Evolutionary conservation across 2,329 filamentous ascomycete genomes (phyloP), one percentile per base, ranked within the genome.

Genomic region (Gnomoniopsis sp.): DNA sequence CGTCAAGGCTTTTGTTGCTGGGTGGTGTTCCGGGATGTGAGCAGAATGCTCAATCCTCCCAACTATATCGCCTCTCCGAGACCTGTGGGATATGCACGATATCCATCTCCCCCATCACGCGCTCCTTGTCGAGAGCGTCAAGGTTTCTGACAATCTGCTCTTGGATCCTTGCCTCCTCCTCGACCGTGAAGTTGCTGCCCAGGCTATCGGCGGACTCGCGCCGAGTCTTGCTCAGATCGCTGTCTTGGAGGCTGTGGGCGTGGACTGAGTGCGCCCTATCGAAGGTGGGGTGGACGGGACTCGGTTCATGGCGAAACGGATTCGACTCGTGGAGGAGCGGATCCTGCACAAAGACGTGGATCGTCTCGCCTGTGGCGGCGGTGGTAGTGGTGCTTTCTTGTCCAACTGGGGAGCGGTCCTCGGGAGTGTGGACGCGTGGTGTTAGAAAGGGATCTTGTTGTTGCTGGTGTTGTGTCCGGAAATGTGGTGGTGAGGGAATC

Each of bases 131-230:
- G 38, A 62, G 54, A 53, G 59, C 59, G 26, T 49, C 59, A 19
- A 62, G 60, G 49, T 62, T 62, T 47, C 50, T 59, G 52, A 57
- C 53, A 50, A 70, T 55, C 57, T 62, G 60, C 22, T 47, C 62
- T 52, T 62, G 56, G 38, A 62, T 60, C 54, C 50, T 63, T 50
- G 30, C 69, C 60, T 80, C 78, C 61, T 85, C 79, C 23, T 84
- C 78, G 11, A 82, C 76, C 0, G 82, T 85, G 63, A 77, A 85
- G 58, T 85, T 83, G 66, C 82, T 85, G 21, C 82, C 81, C 8
- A 85, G 67, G 2, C 80, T 84, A 58, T 78, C 76, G 34, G 70
- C 71, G 6, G 69, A 71, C 8, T 65, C 62, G 33, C 69, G 68
- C 1, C 63, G 60, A 7, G 58, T 11, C 46, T 46, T 33, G 53